A percentile compares a stretch with the other conserved stretches of the same genome.
Evolutionary conservation across 1,139 yeast genomes (phyloP).

Genomic region (Scheffersomyces lignicola): DNA sequence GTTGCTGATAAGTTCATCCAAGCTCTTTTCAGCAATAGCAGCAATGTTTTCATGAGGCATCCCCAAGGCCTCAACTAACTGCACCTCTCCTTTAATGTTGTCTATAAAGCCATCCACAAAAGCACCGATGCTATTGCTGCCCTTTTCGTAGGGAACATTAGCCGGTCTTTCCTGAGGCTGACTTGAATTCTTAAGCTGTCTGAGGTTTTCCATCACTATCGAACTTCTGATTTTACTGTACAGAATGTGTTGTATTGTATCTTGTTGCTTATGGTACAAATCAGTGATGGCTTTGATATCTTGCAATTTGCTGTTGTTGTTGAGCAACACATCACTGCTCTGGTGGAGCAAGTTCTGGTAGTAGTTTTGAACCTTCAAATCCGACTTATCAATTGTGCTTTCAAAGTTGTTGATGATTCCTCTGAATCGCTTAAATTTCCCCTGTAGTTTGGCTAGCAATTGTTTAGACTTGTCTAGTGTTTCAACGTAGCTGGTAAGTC

Average conservation of each 20-base stretch:
- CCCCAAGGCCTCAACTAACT: conserved; percentile 31
- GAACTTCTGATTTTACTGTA: conserved; percentile 49
- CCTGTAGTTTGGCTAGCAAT: conserved; percentile 37
- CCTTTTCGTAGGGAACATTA: conserved; percentile 56
- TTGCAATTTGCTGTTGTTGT: conserved; percentile 9
- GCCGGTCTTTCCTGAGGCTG: conserved; percentile 38
- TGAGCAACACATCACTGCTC: conserved; percentile 7
- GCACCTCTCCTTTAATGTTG: conserved; percentile 49
- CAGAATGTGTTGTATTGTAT: conserved; percentile 20
- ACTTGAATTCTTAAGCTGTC: conserved; percentile 30
- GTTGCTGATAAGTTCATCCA: conserved; percentile 23
- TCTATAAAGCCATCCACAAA: conserved; percentile 56
- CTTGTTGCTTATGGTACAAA: conserved; percentile 38
- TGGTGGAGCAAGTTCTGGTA: conserved; percentile 21
- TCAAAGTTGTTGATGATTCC: conserved; percentile 52
- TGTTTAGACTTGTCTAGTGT: conserved; percentile 34
- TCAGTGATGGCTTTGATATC: conserved; percentile 32
- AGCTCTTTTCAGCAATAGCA: conserved; percentile 22
- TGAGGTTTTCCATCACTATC: conserved; percentile 45
- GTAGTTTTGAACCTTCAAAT: conserved; percentile 38
- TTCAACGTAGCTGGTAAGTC: conserved; percentile 38
- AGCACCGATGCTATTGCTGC: conserved; percentile 57
- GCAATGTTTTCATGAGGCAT: conserved; percentile 16
- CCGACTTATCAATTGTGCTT: conserved; percentile 46
- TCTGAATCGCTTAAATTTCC: conserved; percentile 43